Conservation (phyloP, 345 rosid species). For the Eucalyptus cladocalyx region DNA sequence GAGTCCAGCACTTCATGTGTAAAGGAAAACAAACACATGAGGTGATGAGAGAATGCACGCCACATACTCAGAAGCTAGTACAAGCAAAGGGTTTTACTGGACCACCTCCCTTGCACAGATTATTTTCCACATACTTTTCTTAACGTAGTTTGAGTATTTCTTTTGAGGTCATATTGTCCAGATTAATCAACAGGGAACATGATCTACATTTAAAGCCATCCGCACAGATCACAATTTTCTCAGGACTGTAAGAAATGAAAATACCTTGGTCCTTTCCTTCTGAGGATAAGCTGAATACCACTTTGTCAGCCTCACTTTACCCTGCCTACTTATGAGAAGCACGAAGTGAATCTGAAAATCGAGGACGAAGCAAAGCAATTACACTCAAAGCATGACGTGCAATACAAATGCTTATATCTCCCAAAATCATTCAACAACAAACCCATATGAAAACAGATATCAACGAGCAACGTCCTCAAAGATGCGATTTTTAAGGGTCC, state of each 20-base stretch:
- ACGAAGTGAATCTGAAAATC: slow-evolving; percentile 72
- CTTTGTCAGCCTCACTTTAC: slow-evolving; percentile 91
- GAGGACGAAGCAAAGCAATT: neutral
- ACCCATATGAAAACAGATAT: neutral
- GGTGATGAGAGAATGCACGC: neutral
- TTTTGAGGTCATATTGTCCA: neutral
- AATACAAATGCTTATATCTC: neutral
- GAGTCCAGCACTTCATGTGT: neutral
- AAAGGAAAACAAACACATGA: neutral
- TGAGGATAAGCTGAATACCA: slow-evolving; percentile 97
- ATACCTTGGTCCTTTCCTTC: slow-evolving; percentile 82
- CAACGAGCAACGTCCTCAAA: neutral
- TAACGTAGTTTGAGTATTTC: neutral
- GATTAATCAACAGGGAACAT: neutral
- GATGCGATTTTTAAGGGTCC: neutral
- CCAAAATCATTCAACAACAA: neutral
- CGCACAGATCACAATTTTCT: neutral
- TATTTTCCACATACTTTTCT: neutral
- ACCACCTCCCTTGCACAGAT: neutral
- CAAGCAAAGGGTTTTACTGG: neutral
- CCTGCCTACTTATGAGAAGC: slow-evolving; percentile 92
- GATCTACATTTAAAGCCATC: neutral
- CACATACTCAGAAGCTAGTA: neutral
- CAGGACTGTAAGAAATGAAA: neutral
- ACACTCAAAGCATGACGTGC: neutral